These are phyloP conservation scores for Scheffersomyces amazonensis DNA, from an alignment of 805 yeast species.

Conservation along the genomic window DNA sequence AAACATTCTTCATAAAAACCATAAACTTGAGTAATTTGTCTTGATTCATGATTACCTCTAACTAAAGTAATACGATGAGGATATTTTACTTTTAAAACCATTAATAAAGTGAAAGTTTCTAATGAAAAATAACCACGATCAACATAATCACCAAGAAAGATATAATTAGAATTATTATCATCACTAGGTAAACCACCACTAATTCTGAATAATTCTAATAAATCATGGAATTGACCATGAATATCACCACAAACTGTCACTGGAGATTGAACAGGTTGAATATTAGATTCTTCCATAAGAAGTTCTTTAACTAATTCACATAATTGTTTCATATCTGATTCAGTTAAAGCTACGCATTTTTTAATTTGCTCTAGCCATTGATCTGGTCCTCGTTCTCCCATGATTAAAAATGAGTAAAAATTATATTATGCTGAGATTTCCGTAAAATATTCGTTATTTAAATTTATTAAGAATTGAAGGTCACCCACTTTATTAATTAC, in stretches of 20 bases:
- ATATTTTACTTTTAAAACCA: slow-evolving; percentile 89
- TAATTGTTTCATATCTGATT: slow-evolving; percentile 91
- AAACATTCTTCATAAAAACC: slow-evolving; percentile 97
- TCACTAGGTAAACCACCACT: slow-evolving; percentile 90
- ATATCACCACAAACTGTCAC: slow-evolving; percentile 97
- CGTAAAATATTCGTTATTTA: no score
- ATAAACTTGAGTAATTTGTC: slow-evolving; percentile 98
- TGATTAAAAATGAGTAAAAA: no score
- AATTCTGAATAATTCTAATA: slow-evolving; percentile 83
- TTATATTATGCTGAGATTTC: no score
- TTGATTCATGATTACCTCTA: slow-evolving; percentile 95
- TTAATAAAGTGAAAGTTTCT: slow-evolving; percentile 89
- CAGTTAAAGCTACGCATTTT: slow-evolving; percentile 84
- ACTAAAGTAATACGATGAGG: slow-evolving; percentile 86
- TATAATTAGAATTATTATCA: slow-evolving; percentile 60
- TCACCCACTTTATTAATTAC: no score
- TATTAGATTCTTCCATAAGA: slow-evolving; percentile 92
- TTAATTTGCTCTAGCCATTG: slow-evolving; percentile 94
- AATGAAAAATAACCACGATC: slow-evolving; percentile 96
- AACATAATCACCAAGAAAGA: slow-evolving; percentile 93
- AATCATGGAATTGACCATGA: slow-evolving; percentile 96
- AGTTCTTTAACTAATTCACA: slow-evolving; percentile 95
- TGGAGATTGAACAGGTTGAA: slow-evolving; percentile 90
- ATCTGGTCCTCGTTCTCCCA: slow-evolving; percentile 85
- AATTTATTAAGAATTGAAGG: no score